These are phyloP conservation scores for Myriosclerotinia scirpicola DNA, from an alignment of 2,329 filamentous ascomycete genomes.

Conservation along the genomic window DNA sequence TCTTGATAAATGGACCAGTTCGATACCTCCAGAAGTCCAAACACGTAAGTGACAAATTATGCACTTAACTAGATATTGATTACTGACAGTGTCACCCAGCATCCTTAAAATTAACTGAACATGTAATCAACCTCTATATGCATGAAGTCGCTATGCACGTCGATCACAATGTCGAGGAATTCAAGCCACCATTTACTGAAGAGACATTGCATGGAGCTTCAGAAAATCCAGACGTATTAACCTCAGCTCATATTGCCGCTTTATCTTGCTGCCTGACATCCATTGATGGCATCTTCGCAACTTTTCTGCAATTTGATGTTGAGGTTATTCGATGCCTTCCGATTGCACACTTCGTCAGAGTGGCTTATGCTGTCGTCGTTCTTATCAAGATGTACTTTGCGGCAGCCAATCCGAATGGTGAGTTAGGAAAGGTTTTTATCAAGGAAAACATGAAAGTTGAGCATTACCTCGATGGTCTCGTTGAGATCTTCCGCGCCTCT, in stretches of 20 bases:
- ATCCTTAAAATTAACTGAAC: conserved; percentile 51
- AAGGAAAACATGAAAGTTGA: conserved; percentile 65
- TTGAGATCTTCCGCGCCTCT: conserved; percentile 64
- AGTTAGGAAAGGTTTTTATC: conserved; percentile 68
- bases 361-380: conserved; percentile 57
- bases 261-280: conserved; percentile 53
- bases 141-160: conserved; percentile 60
- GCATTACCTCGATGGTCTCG: conserved; percentile 67
- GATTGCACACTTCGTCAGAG: conserved; percentile 52
- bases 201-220: conserved; percentile 32
- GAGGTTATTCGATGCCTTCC: conserved; percentile 51
- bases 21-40: conserved; percentile 44
- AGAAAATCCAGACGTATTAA: conserved; percentile 32
- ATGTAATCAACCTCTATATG: conserved; percentile 55
- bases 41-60: conserved; percentile 35
- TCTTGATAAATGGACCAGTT: conserved; percentile 49
- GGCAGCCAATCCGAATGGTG: conserved; percentile 61
- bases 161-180: conserved; percentile 56
- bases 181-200: conserved; percentile 43
- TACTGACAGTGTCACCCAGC: conserved; percentile 40
- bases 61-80: background rate
- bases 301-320: conserved; percentile 50
- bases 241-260: conserved; percentile 49
- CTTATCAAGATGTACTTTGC: conserved; percentile 61
- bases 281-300: conserved; percentile 54